A percentile compares a stretch with the other conserved stretches of the same genome.
Evolutionary conservation across 345 rosid genomes (phyloP).

Genomic region (Eucalyptus guilfoylei): DNA sequence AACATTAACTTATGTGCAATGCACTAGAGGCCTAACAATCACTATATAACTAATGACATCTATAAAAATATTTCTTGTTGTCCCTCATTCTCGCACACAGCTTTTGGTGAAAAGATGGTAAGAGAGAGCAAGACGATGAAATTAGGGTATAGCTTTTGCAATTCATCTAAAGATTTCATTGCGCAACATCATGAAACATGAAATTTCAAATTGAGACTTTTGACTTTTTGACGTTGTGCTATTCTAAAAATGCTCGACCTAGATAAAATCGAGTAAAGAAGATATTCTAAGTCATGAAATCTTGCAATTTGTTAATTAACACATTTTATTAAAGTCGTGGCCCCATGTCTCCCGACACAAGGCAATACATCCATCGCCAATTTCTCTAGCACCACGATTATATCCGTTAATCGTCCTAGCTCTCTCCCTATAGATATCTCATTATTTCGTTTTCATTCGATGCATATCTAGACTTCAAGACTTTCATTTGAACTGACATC

Average conservation of each 20-base stretch:
- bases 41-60: not conserved
- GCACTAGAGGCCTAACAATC: not conserved
- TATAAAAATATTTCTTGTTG: not conserved
- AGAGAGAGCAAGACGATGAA: not conserved
- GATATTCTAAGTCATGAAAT: not conserved
- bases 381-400: not conserved
- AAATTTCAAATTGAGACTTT: not conserved
- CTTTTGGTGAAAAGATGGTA: not conserved
- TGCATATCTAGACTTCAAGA: not conserved
- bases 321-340: not conserved
- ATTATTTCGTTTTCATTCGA: not conserved
- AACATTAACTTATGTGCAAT: not conserved
- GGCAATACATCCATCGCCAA: not conserved
- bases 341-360: not conserved
- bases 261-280: not conserved
- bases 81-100: not conserved
- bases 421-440: not conserved
- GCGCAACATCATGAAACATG: not conserved
- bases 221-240: accelerated
- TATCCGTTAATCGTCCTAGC: not conserved
- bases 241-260: not conserved
- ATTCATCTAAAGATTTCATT: not conserved
- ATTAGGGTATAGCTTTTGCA: not conserved
- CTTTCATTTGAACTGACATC: not conserved
- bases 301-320: not conserved